phyloP scores from a whole-genome alignment of 805 yeast genomes.

The Nakazawaea peltata region DNA sequence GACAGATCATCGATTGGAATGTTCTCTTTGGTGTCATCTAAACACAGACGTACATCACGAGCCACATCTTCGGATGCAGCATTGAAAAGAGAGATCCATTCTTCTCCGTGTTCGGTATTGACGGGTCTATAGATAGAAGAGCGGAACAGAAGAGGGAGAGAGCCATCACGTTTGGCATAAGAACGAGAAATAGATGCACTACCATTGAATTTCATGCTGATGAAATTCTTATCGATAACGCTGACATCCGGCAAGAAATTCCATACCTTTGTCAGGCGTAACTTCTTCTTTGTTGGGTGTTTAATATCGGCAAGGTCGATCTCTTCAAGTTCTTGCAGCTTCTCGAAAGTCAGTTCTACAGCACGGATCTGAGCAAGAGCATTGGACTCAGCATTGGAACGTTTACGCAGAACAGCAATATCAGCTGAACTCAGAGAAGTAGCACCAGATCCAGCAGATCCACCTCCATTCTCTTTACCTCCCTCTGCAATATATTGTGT shows the following conservation, averaged over 20 bases:
- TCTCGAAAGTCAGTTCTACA: slow-evolving; percentile 74
- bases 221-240: slow-evolving; percentile 73
- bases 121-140: slow-evolving; percentile 70
- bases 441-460: slow-evolving; percentile 16
- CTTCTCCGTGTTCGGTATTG: slow-evolving; percentile 59
- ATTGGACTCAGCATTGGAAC: slow-evolving; percentile 29
- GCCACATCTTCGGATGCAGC: slow-evolving; percentile 30
- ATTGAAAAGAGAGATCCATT: slow-evolving; percentile 67
- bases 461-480: slow-evolving; percentile 16
- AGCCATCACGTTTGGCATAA: slow-evolving; percentile 24
- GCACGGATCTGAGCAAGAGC: slow-evolving; percentile 56
- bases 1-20: slow-evolving; percentile 29
- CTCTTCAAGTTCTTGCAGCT: slow-evolving; percentile 36
- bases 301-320: slow-evolving; percentile 35
- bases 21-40: slow-evolving; percentile 43
- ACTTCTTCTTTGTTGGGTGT: slow-evolving; percentile 73
- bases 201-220: slow-evolving; percentile 54
- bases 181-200: slow-evolving; percentile 40
- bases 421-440: slow-evolving; percentile 14
- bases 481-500: slow-evolving; percentile 75
- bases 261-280: slow-evolving; percentile 73
- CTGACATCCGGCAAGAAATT: slow-evolving; percentile 84
- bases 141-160: slow-evolving; percentile 22
- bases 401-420: neutral
- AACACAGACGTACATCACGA: slow-evolving; percentile 24